Base-by-base conservation (phyloP, 371 early-diverging fungal genomes). In the Mucor mucedo region DNA sequence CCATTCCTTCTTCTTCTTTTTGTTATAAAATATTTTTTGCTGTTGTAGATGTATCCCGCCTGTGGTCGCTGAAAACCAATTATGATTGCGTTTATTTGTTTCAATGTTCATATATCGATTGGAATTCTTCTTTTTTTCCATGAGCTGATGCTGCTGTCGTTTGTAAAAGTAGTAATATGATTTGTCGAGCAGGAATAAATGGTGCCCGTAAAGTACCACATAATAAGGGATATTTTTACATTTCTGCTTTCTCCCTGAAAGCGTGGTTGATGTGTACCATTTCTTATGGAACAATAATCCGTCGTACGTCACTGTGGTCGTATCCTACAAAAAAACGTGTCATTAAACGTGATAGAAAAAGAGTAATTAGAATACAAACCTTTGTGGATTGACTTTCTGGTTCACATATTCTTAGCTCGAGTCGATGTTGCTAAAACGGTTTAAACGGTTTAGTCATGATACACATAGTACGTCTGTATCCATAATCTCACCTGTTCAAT, bases 1-100 rank as follows among this genome's bases (percentile, higher is more conserved):
- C 49, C 49, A 48, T 9, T 28, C 11, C 49, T 48, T 48, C 27
- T 48, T 48, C 49, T 48, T 48, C 28, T 60, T 48, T 16, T 4
- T 45, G 3, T 45, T 45, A 13, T 45, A 21, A 21, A 21, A 21
- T 0, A 35, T 1, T 0, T 8, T 48, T 27, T 27, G 48, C 30
- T 30, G 50, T 8, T 50, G 29, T 50, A 27, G 50, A 7, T 11
- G 6, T 9, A 50, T 29, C 10, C 50, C 50, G 0, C 60, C 64
- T 35, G 69, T 50, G 0, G 69, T 69, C 0, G 56, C 60, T n/a
- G 63, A 60, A 52, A 63, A 69, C 69, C 69, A 69, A 6, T 47
- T 57, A 13, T 49, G 54, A 11, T 54, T 57, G 11, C 13, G 32
- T 5, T 44, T 32, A 16, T 30, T 50, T 35, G 41, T 53, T 54